Evolutionary conservation across 352 stramenopile species (phyloP).

Genomic region (Phytophthora chlamydospora): DNA sequence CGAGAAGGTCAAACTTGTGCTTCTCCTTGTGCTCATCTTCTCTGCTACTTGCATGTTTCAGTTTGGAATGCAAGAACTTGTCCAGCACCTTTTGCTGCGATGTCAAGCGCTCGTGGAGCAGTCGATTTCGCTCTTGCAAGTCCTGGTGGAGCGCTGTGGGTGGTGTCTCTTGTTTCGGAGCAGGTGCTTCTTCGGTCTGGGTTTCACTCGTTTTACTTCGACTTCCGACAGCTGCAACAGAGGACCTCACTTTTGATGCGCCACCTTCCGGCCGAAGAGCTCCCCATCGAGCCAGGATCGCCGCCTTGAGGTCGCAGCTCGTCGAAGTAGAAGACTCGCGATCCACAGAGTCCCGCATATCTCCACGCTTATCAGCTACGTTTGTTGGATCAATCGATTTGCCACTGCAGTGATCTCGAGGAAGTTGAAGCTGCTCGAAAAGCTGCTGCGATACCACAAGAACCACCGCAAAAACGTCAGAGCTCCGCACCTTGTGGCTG

Average conservation of each 20-base stretch:
- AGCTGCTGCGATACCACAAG: slow-evolving; percentile 27
- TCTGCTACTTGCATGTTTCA: slow-evolving; percentile 16
- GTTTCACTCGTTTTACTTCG: slow-evolving; percentile 12
- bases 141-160: slow-evolving; percentile 1
- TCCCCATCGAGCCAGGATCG: slow-evolving; percentile 25
- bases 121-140: slow-evolving; percentile 41
- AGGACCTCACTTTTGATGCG: neutral
- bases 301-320: slow-evolving; percentile 18
- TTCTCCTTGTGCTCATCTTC: slow-evolving; percentile 1
- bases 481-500: neutral
- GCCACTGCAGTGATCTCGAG: neutral
- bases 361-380: neutral
- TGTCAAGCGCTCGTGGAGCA: slow-evolving; percentile 36
- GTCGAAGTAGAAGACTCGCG: too few relatives aligned
- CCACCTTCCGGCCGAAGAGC: neutral
- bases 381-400: neutral
- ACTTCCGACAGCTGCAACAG: too few relatives aligned
- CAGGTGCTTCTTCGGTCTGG: slow-evolving; percentile 7
- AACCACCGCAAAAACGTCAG: slow-evolving; percentile 3
- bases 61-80: slow-evolving; percentile 34
- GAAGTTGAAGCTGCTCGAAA: slow-evolving; percentile 37
- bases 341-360: too few relatives aligned
- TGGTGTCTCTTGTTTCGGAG: neutral
- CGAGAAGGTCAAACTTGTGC: neutral
- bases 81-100: slow-evolving; percentile 47